These are phyloP conservation scores for Talaromyces sp. DNA, from an alignment of 2,329 filamentous ascomycete genomes.

Conservation along the genomic window DNA sequence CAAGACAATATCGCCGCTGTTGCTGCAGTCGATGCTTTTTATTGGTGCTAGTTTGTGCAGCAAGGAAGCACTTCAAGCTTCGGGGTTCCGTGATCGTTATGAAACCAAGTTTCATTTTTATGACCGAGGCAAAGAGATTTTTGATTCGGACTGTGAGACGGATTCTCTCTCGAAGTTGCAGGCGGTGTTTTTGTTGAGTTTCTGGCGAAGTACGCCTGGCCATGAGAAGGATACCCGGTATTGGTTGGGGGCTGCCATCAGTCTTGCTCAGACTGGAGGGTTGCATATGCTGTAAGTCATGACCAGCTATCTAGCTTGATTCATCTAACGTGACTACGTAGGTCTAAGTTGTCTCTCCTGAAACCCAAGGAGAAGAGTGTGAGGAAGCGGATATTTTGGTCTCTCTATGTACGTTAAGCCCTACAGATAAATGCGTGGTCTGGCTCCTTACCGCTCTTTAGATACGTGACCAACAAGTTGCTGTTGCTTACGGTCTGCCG, in stretches of 20 bases:
- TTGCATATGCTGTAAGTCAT: conserved; percentile 36
- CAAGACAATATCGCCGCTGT: conserved; percentile 49
- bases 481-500: conserved; percentile 47
- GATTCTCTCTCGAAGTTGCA: conserved; percentile 53
- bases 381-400: conserved; percentile 55
- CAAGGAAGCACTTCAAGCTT: conserved; percentile 44
- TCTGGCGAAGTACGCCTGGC: conserved; percentile 53
- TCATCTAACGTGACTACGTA: conserved; percentile 20
- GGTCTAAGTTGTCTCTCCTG: conserved; percentile 34
- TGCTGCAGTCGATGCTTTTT: conserved; percentile 56
- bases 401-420: conserved; percentile 44
- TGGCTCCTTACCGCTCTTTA: conserved; percentile 17
- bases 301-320: background rate
- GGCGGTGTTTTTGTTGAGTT: conserved; percentile 56
- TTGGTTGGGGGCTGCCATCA: conserved; percentile 54
- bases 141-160: conserved; percentile 55
- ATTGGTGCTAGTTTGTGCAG: conserved; percentile 56
- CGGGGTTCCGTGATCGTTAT: conserved; percentile 51
- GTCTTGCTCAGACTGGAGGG: conserved; percentile 51
- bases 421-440: background rate
- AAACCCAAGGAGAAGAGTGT: conserved; percentile 37
- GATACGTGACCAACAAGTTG: conserved; percentile 51
- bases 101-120: conserved; percentile 54
- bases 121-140: conserved; percentile 52
- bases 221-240: conserved; percentile 52